Percentiles rank a stretch among this genome's conserved stretches.
These are phyloP conservation scores for Ceratopteris richardii DNA, from an alignment of 75 land plant genomes.

Conservation along the genomic window DNA sequence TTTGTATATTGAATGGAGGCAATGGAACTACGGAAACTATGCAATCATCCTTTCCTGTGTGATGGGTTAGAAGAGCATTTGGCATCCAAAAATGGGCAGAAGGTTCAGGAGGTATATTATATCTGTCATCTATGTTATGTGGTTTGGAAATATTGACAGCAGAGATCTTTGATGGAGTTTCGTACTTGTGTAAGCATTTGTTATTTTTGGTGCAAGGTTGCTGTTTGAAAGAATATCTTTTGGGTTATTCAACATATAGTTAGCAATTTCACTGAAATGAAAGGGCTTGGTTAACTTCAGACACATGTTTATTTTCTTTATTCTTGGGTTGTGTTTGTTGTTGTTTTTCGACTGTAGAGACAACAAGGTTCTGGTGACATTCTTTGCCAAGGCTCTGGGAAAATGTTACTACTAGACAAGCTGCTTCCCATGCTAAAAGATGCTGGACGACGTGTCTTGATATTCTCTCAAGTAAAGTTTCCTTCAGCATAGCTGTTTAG, in stretches of 20 bases:
- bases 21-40: slow-evolving; percentile 29
- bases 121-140: too few species aligned
- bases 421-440: slow-evolving; percentile 28
- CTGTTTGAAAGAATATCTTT: too few species aligned
- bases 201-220: too few species aligned
- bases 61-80: slow-evolving; percentile 26
- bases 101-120: not conserved
- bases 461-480: slow-evolving; percentile 25
- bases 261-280: not conserved
- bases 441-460: slow-evolving; percentile 28
- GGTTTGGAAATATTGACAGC: too few species aligned
- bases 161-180: too few species aligned
- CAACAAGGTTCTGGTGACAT: too few species aligned
- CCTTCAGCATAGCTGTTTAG: not conserved
- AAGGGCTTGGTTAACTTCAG: not conserved
- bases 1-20: slow-evolving; percentile 8
- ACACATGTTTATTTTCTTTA: too few species aligned
- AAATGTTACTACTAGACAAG: slow-evolving; percentile 25
- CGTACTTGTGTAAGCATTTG: too few species aligned
- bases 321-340: too few species aligned
- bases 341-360: too few species aligned
- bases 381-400: slow-evolving; percentile 19
- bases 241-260: not conserved
- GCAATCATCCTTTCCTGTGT: slow-evolving; percentile 33
- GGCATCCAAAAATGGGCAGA: slow-evolving; percentile 8